Evolutionary conservation across 805 yeast genomes (phyloP).

Genomic region (Saccharomycopsis fermentans): DNA sequence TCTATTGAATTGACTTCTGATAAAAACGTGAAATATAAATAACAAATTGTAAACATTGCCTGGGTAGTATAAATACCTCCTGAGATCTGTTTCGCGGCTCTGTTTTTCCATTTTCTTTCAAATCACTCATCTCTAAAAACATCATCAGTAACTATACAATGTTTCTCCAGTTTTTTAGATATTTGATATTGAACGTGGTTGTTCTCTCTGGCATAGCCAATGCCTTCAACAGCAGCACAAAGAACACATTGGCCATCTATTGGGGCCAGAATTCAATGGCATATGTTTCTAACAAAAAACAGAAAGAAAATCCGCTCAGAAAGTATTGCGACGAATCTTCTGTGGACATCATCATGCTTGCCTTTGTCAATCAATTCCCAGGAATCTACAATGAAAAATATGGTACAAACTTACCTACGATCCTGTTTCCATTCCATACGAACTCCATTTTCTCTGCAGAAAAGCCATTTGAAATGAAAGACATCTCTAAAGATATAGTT

Average conservation of each 20-base stretch:
- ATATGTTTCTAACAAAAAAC: slow-evolving; percentile 31
- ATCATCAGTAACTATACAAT: too few species aligned
- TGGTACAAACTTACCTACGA: slow-evolving; percentile 9
- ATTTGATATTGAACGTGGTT: not conserved
- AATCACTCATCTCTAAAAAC: too few species aligned
- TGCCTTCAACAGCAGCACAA: not conserved
- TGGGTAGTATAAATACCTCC: not conserved
- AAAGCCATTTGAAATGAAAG: slow-evolving; percentile 33
- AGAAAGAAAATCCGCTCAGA: slow-evolving; percentile 28
- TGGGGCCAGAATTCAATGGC: slow-evolving; percentile 87
- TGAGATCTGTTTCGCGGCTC: not conserved
- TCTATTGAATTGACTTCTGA: too few species aligned
- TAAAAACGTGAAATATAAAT: too few species aligned
- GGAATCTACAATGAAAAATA: slow-evolving; percentile 21
- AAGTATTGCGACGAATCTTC: slow-evolving; percentile 58
- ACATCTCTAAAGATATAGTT: slow-evolving; percentile 44
- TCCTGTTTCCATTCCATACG: slow-evolving; percentile 22
- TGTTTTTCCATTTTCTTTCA: too few species aligned
- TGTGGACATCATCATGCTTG: slow-evolving; percentile 61
- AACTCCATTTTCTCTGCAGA: slow-evolving; percentile 34
- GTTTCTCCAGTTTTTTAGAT: not conserved
- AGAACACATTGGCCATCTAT: slow-evolving; percentile 57
- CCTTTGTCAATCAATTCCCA: slow-evolving; percentile 63
- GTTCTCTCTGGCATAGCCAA: not conserved
- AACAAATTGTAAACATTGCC: too few species aligned